These are phyloP conservation scores for Russula emetica DNA, from an alignment of 768 basidiomycete species.

Conservation along the genomic window DNA sequence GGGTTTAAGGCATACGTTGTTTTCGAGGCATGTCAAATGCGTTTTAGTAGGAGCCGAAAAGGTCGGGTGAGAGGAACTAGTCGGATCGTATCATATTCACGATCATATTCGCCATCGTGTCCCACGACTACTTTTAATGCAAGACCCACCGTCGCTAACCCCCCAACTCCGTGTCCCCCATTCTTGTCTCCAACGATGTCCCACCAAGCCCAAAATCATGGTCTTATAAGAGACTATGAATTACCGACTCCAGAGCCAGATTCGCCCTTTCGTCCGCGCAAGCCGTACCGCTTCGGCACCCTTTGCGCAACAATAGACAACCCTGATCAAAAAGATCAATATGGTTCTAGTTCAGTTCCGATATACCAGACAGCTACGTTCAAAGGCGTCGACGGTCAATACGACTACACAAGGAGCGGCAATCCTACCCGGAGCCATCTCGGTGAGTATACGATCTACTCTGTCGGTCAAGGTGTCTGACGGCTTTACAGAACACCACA, in stretches of 20 bases:
- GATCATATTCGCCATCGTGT: slow-evolving; percentile 25
- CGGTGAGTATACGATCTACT: slow-evolving; percentile 48
- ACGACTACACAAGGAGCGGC: slow-evolving; percentile 92
- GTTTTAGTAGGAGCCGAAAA: not conserved
- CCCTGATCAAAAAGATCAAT: slow-evolving; percentile 89
- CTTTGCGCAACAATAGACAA: slow-evolving; percentile 90
- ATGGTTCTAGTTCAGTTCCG: slow-evolving; percentile 89
- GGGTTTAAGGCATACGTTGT: slow-evolving; percentile 15
- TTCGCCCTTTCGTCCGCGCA: slow-evolving; percentile 60
- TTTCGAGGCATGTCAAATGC: slow-evolving; percentile 17
- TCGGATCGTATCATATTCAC: not conserved
- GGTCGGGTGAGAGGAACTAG: slow-evolving; percentile 4
- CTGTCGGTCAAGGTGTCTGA: not conserved
- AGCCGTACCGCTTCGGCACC: slow-evolving; percentile 86
- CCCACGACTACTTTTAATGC: slow-evolving; percentile 24
- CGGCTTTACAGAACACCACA: slow-evolving; percentile 75
- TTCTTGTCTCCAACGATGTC: slow-evolving; percentile 10
- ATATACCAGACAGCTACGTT: slow-evolving; percentile 99
- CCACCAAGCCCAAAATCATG: slow-evolving; percentile 6
- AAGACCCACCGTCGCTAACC: not conserved
- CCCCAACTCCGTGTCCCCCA: not conserved
- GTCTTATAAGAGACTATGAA: slow-evolving; percentile 38
- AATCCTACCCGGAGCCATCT: slow-evolving; percentile 96
- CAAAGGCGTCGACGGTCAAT: slow-evolving; percentile 86
- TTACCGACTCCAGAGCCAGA: slow-evolving; percentile 81